A percentile compares a stretch with the other conserved stretches of the same genome.
Evolutionary conservation across 345 rosid genomes (phyloP).

Genomic region (Salix udensis): DNA sequence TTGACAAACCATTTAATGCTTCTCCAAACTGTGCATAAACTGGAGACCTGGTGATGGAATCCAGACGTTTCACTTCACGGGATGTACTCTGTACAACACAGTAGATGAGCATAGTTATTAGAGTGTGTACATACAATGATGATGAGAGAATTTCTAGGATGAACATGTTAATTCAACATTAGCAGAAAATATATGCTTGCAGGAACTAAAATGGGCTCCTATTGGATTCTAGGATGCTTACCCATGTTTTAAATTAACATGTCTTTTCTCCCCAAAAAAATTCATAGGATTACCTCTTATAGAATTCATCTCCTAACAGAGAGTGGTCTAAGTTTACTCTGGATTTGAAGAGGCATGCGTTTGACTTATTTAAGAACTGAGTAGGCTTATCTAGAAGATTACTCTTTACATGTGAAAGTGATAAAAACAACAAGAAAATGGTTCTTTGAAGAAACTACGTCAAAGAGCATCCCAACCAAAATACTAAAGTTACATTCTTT

Average conservation of each 20-base stretch:
- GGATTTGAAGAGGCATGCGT: neutral
- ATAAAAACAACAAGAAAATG: neutral
- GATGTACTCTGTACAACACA: conserved; percentile 43
- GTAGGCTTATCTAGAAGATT: neutral
- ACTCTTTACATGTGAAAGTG: neutral
- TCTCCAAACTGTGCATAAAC: conserved; percentile 36
- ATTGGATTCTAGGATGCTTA: neutral
- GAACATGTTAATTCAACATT: neutral
- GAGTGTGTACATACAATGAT: neutral
- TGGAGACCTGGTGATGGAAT: conserved; percentile 33
- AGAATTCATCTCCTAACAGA: neutral
- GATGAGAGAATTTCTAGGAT: neutral
- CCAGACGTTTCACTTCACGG: conserved; percentile 36
- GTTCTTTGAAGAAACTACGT: neutral
- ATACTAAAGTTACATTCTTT: neutral
- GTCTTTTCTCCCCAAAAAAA: neutral
- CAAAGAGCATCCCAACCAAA: neutral
- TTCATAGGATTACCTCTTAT: neutral
- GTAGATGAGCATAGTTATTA: neutral
- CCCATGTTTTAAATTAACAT: neutral
- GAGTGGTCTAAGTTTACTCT: neutral
- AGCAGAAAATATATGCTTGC: neutral
- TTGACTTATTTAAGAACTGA: neutral
- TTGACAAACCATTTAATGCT: conserved; percentile 31
- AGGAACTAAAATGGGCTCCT: neutral